Base-by-base conservation (phyloP, 257 asterid genomes). In the Coffea eugenioides region DNA sequence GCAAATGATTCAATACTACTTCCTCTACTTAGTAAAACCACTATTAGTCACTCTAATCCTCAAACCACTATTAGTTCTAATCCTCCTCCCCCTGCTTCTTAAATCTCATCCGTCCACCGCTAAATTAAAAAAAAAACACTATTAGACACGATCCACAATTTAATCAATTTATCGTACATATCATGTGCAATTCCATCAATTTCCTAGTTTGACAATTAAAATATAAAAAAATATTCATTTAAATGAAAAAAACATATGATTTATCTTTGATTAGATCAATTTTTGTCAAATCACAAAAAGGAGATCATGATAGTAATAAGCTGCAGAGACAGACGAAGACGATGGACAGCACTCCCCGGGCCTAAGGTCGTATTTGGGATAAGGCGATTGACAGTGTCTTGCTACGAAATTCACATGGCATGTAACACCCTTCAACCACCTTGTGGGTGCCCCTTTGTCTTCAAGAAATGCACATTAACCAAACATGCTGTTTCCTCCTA, bases 401-500 rank as follows among this genome's bases (percentile, higher is more conserved):
- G 66, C 77, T 71, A 79, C 61, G 64, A 71, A 79, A 41, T 12
- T 49, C 82, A 79, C 82, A 71, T 79, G 82, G 82, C 72, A 15
- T 79, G 76, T 27, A 71, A 10, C 64, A 2, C 23, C 8, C 11
- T 71, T 79, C 82, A 57, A 71, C 82, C 25, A 8, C 71, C 8
- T 45, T 59, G 77, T 79, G 82, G 77, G 72, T 57, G 65, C 73
- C 73, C 16, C 16, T 25, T 49, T 79, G 82, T 71, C 82, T 48
- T 27, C 65, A 45, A 45, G 16, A 71, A 57, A 41, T 46, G 5
- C 31, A 48, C 71, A 54, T 69, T 54, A 31, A 69, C 75, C 81
- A 46, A 71, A 79, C 82, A 79, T 64, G 45, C 48, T 79, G 82
- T 79, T 70, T 79, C 82, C 82, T 79, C 45, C 54, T 71, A 43